phyloP scores from a whole-genome alignment of 768 basidiomycete genomes.

The Lentinula guzmanii region DNA sequence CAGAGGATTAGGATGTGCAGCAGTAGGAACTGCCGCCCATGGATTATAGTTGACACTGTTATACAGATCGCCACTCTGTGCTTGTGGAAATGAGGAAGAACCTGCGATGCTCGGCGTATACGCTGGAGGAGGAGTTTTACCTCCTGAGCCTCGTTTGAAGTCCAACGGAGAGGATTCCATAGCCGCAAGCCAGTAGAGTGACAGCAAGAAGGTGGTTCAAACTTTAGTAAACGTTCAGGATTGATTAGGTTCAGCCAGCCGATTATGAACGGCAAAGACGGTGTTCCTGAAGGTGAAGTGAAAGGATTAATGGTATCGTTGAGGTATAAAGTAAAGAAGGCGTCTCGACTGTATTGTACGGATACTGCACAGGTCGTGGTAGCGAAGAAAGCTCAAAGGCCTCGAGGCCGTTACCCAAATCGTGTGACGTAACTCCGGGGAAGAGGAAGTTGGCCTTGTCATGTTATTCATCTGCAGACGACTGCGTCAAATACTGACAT shows the following conservation, averaged over 20 bases:
- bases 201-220: not conserved
- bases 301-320: not conserved
- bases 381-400: not conserved
- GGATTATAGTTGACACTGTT: slow-evolving; percentile 6
- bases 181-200: too few relatives aligned
- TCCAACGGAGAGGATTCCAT: not conserved
- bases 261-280: not conserved
- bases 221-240: not conserved
- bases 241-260: not conserved
- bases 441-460: too few relatives aligned
- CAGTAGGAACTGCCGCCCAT: slow-evolving; percentile 1
- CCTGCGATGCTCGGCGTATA: not conserved
- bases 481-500: too few relatives aligned
- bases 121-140: slow-evolving; percentile 1
- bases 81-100: not conserved
- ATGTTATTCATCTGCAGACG: too few relatives aligned
- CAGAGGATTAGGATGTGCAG: not conserved
- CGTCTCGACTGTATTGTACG: too few relatives aligned
- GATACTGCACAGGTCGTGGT: not conserved
- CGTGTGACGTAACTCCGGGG: not conserved
- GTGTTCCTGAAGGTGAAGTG: not conserved
- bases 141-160: not conserved
- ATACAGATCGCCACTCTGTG: not conserved
- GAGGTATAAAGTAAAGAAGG: too few relatives aligned
- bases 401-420: not conserved